Evolutionary conservation across 2,329 filamentous ascomycete species (phyloP), one percentile per base, ranked within the genome.

Genomic region (Paradendryphiella salina): DNA sequence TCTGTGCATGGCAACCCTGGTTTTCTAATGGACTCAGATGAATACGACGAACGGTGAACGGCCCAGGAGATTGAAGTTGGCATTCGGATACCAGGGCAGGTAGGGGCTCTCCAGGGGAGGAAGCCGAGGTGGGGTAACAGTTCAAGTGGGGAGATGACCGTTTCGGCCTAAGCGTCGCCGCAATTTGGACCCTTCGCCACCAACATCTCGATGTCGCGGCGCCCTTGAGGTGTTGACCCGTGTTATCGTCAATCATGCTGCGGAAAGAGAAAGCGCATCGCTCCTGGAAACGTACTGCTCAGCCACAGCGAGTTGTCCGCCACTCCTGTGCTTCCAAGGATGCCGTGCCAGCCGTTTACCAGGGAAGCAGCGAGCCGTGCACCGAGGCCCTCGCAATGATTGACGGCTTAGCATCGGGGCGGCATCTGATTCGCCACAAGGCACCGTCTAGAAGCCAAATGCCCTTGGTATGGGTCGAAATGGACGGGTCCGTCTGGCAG

Each of bases 401-500:
- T 31, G 29, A 46, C 31, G 36, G 35, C 21, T n/a, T 20, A 35
- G 21, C 42, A 18, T n/a, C 42, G 29, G 50, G 37, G 28, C 14
- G 29, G 15, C 53, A 38, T 38, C 13, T 35, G 41, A 45, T 58
- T 46, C 53, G 52, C 46, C 40, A 17, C 37, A 9, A 15, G 39
- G 42, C 44, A 21, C 39, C 32, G 38, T 29, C 32, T 38, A 46
- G 52, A 40, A 50, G 46, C 40, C 57, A 57, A 51, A 43, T 31
- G 33, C 26, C 41, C 37, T 43, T 40, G 48, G 48, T 50, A 42
- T 52, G 44, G 50, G 57, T 57, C 50, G 39, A 29, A 42, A 33
- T 51, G 56, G 52, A 47, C 40, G 46, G 46, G 46, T 29, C 51
- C 50, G 52, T 41, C 40, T 28, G 47, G 49, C 49, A 42, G 54